phyloP scores from a whole-genome alignment of 306 rosid genomes.

The Ormosia emarginata region DNA sequence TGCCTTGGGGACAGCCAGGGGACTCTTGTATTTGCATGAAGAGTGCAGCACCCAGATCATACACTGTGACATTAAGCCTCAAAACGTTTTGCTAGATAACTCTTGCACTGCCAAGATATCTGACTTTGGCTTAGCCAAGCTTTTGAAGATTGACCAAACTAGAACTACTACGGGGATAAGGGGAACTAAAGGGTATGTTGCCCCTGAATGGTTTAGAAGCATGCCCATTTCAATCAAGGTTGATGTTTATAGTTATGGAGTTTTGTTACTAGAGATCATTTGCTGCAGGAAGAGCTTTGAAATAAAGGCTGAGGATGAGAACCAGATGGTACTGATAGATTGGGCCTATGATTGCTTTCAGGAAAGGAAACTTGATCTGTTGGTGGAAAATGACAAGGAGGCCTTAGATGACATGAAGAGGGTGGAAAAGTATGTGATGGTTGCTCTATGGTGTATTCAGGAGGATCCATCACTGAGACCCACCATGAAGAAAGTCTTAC shows the following conservation, averaged over 20 bases:
- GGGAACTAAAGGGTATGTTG: slow-evolving; percentile 22
- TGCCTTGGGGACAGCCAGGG: slow-evolving; percentile 11
- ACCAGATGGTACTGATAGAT: neutral
- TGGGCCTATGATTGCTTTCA: slow-evolving; percentile 14
- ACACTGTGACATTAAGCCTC: slow-evolving; percentile 20
- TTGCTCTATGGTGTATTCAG: neutral
- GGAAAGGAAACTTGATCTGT: neutral
- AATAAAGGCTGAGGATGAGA: neutral
- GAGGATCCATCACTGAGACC: slow-evolving; percentile 24
- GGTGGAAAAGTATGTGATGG: slow-evolving; percentile 1
- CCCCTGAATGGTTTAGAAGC: slow-evolving; percentile 11
- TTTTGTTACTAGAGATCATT: slow-evolving; percentile 4
- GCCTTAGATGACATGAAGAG: slow-evolving; percentile 9
- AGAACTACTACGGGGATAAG: neutral
- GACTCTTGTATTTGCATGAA: slow-evolving; percentile 24
- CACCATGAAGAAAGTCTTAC: neutral
- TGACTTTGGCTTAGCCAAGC: slow-evolving; percentile 16
- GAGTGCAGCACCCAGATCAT: slow-evolving; percentile 8
- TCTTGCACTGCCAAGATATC: neutral
- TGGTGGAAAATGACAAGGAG: slow-evolving; percentile 6
- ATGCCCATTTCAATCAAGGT: slow-evolving; percentile 6
- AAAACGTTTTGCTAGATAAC: slow-evolving; percentile 15
- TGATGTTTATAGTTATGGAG: slow-evolving; percentile 9
- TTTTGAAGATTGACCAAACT: neutral
- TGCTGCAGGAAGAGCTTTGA: slow-evolving; percentile 18